A percentile compares a stretch with the other conserved stretches of the same genome.
Conservation (phyloP, 768 basidiomycete species). For the Gelatoporia subvermispora region DNA sequence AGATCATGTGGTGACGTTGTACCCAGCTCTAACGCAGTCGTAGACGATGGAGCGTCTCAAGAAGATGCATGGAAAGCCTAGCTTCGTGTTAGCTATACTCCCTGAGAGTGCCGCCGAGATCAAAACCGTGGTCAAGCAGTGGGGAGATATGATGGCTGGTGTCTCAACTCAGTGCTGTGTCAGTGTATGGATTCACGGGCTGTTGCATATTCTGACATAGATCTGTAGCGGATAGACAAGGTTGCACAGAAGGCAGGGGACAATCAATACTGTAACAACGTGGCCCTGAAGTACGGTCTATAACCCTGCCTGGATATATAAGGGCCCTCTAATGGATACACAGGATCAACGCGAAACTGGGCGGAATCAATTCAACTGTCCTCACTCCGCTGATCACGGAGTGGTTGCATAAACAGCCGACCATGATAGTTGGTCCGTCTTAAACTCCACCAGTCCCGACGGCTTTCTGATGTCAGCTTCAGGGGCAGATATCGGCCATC, state of each 20-base stretch:
- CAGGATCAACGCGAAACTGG: conserved; percentile 36
- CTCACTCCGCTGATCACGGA: not conserved
- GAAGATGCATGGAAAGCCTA: no score
- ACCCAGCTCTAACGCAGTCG: no score
- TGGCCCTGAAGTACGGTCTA: conserved; percentile 46
- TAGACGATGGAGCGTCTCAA: no score
- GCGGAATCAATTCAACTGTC: conserved; percentile 29
- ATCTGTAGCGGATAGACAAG: not conserved
- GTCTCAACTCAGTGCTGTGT: conserved; percentile 38
- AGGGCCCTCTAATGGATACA: not conserved
- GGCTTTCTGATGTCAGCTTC: not conserved
- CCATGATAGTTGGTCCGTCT: conserved; percentile 22
- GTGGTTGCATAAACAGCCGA: conserved; percentile 1
- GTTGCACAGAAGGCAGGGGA: conserved; percentile 30
- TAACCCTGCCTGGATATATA: no score
- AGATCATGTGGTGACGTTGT: no score
- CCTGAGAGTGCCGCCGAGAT: conserved; percentile 44
- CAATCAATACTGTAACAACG: conserved; percentile 52
- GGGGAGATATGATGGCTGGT: conserved; percentile 48
- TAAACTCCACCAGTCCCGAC: conserved; percentile 10
- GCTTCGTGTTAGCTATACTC: conserved; percentile 46
- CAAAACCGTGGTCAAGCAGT: conserved; percentile 44
- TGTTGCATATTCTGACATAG: not conserved
- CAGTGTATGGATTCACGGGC: not conserved
- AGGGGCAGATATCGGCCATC: conserved; percentile 50